These are phyloP conservation scores for Maudiozyma turicensis DNA, from an alignment of 805 yeast genomes.

Conservation along the genomic window DNA sequence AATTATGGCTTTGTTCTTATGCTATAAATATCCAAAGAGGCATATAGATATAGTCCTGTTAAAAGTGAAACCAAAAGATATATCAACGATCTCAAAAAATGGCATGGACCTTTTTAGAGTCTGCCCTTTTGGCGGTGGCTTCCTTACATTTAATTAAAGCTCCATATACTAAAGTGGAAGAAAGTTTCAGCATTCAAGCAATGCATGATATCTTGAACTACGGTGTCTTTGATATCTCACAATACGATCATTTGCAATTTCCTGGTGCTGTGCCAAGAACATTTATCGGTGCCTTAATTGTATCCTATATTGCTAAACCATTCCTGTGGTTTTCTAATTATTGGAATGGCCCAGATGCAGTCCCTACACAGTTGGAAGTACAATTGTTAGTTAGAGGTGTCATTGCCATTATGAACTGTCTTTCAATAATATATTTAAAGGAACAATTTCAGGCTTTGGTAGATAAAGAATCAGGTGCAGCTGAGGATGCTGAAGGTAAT, in stretches of 20 bases:
- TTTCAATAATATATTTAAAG: constrained; percentile 43
- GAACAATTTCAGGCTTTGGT: constrained; percentile 27
- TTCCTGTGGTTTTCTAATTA: constrained; percentile 11
- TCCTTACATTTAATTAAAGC: constrained; percentile 44
- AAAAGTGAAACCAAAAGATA: too few species aligned
- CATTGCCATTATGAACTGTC: constrained; percentile 53
- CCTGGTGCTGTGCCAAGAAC: constrained; percentile 90
- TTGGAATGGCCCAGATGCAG: constrained; percentile 4
- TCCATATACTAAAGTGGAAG: constrained; percentile 90
- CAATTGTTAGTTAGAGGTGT: constrained; percentile 50
- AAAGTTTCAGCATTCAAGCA: constrained; percentile 86
- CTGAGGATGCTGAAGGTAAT: constrained; percentile 9
- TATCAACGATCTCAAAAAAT: constrained; percentile 6
- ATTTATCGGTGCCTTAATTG: constrained; percentile 57
- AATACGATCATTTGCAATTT: constrained; percentile 66
- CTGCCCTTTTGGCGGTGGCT: constrained; percentile 38
- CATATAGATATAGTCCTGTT: not conserved
- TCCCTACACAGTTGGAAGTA: constrained; percentile 36
- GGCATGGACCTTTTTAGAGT: constrained; percentile 22
- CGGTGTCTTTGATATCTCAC: constrained; percentile 37
- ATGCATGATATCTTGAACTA: constrained; percentile 65
- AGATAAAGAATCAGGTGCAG: constrained; percentile 5
- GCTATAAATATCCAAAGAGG: too few species aligned
- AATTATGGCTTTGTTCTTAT: too few species aligned
- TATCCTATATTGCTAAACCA: constrained; percentile 41